Conservation (phyloP, 768 basidiomycete species). For the Boletus speciosus region DNA sequence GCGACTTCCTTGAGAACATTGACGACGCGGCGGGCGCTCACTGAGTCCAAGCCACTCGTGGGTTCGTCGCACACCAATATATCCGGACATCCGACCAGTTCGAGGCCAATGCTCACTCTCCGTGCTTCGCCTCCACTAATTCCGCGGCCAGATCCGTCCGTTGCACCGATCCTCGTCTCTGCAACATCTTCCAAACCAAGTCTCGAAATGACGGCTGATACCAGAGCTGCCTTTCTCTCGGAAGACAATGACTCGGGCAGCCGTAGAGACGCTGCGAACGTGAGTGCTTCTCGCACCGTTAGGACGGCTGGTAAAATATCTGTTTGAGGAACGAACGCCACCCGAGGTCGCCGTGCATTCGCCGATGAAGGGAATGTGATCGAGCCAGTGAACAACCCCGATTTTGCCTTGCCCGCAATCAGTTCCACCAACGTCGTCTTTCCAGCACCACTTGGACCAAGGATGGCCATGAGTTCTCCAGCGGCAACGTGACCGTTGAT, state of each 20-base stretch:
- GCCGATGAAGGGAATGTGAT: conserved; percentile 52
- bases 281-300: conserved; percentile 77
- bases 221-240: conserved; percentile 61
- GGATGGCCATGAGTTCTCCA: conserved; percentile 86
- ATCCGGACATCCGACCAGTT: conserved; percentile 82
- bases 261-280: conserved; percentile 83
- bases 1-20: conserved; percentile 74
- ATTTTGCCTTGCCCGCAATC: conserved; percentile 79
- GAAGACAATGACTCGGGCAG: conserved; percentile 69
- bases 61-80: conserved; percentile 88
- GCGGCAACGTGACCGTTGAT: conserved; percentile 69
- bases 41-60: conserved; percentile 78
- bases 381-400: conserved; percentile 61
- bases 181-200: conserved; percentile 72
- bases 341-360: conserved; percentile 41
- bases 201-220: conserved; percentile 67
- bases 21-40: conserved; percentile 80
- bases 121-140: conserved; percentile 93
- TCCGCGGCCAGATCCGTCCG: conserved; percentile 68
- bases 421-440: conserved; percentile 92
- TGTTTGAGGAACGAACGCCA: conserved; percentile 86
- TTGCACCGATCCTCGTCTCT: conserved; percentile 63
- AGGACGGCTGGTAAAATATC: conserved; percentile 77
- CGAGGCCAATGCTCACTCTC: conserved; percentile 85
- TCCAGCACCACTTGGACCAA: conserved; percentile 91